These are phyloP conservation scores for Myxozyma geophila DNA, from an alignment of 805 yeast genomes.

Conservation along the genomic window DNA sequence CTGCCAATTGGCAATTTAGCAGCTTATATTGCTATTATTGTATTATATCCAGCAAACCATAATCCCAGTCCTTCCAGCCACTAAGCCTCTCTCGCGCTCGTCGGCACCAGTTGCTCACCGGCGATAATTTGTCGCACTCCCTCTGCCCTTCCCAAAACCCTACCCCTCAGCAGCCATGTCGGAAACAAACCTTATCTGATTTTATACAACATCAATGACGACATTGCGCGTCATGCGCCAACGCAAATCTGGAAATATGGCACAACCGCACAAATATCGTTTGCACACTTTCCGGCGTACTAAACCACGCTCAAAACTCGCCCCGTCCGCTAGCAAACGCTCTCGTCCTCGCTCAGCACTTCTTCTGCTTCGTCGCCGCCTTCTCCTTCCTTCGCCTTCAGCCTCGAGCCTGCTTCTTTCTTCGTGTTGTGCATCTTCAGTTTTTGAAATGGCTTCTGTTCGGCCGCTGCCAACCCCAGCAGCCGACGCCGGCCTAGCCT, in stretches of 20 bases:
- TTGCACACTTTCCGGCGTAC: no score
- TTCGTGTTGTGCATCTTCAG: background rate
- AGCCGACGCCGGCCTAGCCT: background rate
- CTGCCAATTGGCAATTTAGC: no score
- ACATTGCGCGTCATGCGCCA: slow-evolving; percentile 1
- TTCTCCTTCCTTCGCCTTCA: background rate
- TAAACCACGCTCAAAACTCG: no score
- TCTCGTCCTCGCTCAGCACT: background rate
- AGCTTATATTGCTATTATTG: no score
- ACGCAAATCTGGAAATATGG: background rate
- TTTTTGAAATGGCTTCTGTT: background rate
- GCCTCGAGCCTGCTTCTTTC: background rate
- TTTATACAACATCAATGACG: background rate
- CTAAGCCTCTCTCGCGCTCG: no score
- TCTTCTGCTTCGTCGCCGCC: background rate
- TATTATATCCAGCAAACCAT: no score
- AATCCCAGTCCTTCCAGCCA: no score
- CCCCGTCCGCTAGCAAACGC: background rate
- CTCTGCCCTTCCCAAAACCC: no score
- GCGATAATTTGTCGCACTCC: no score
- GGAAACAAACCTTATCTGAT: background rate
- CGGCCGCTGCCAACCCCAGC: slow-evolving; percentile 8
- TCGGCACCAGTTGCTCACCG: no score
- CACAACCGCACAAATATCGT: background rate
- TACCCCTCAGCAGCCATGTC: background rate